These are phyloP conservation scores for Irpex rosettiformis DNA, from an alignment of 1,284 basidiomycete species.

Conservation along the genomic window DNA sequence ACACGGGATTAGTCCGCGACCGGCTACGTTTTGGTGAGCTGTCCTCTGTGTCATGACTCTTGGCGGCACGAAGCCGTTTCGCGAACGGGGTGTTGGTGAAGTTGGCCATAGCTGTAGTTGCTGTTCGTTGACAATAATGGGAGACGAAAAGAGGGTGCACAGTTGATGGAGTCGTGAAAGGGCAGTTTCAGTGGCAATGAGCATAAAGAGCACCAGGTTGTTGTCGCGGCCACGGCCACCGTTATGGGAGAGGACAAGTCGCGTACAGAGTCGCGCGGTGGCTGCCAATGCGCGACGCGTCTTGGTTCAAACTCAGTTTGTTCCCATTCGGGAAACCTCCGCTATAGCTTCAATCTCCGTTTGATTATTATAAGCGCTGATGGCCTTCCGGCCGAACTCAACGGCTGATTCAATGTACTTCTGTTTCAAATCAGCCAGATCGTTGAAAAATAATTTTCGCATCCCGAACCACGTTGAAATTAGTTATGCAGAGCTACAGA, in stretches of 20 bases:
- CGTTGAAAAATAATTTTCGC: too few species aligned
- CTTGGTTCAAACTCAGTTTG: not conserved
- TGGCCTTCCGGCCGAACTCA: not conserved
- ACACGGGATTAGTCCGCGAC: constrained; percentile 52
- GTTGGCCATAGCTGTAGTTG: constrained; percentile 49
- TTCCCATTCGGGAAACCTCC: not conserved
- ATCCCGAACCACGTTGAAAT: too few species aligned
- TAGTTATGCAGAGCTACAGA: not conserved
- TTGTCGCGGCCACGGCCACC: constrained; percentile 4
- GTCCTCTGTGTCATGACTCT: constrained; percentile 47
- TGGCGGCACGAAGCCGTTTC: constrained; percentile 68
- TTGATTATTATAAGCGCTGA: not conserved
- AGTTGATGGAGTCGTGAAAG: constrained; percentile 13
- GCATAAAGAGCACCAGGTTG: constrained; percentile 11
- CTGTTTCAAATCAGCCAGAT: too few species aligned
- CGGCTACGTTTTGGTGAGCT: constrained; percentile 49
- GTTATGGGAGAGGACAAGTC: constrained; percentile 10
- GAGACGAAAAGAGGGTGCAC: constrained; percentile 16
- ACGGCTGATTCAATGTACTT: too few species aligned
- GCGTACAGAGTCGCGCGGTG: constrained; percentile 15
- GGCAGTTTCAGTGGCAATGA: constrained; percentile 21
- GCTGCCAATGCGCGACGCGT: constrained; percentile 25
- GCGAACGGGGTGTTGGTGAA: constrained; percentile 80
- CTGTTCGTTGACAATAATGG: constrained; percentile 16
- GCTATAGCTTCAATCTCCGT: not conserved